phyloP scores from a whole-genome alignment of 176 grass and related monocot genomes.

The Rhynchospora pubera region DNA sequence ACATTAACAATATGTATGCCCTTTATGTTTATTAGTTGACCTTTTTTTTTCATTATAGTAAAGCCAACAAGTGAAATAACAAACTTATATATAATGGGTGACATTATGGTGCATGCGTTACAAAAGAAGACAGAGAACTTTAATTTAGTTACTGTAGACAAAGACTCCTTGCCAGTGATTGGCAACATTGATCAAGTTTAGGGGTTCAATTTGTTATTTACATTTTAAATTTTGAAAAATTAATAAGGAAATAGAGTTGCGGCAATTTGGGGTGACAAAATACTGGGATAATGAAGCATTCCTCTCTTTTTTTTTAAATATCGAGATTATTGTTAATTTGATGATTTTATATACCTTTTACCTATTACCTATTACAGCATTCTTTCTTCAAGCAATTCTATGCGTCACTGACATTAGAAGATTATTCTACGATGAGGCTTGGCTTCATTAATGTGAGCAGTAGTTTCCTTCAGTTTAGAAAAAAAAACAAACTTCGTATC shows the following conservation, averaged over 20 bases:
- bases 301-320: not conserved
- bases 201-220: not conserved
- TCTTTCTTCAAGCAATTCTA: constrained; percentile 90
- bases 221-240: not conserved
- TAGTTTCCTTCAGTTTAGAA: not conserved
- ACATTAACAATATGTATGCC: not conserved
- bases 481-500: not conserved
- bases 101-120: not conserved
- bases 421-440: constrained; percentile 65
- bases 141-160: no score
- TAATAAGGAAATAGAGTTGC: not conserved
- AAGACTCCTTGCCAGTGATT: no score
- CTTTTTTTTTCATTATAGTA: not conserved
- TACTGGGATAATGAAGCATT: not conserved
- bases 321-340: not conserved
- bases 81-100: not conserved
- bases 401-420: constrained; percentile 48
- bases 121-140: not conserved
- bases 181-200: not conserved
- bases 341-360: not conserved
- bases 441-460: constrained; percentile 69
- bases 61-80: not conserved
- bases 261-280: not conserved
- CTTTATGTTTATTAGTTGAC: not conserved
- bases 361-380: constrained; percentile 27